phyloP scores from a whole-genome alignment of 805 yeast genomes.

The Candida xyloterini region DNA sequence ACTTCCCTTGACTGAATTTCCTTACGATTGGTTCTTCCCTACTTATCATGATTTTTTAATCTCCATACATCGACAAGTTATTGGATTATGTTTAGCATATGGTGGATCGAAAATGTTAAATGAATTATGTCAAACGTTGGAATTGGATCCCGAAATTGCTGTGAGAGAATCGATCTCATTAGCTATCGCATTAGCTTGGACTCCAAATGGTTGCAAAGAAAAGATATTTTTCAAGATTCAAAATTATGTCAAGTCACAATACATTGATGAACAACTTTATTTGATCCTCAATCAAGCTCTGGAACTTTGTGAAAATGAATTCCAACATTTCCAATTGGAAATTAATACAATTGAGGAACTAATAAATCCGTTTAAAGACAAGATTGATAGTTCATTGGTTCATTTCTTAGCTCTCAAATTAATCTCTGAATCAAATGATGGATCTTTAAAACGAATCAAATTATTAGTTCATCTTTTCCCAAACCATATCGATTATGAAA shows the following conservation, averaged over 20 bases:
- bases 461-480: neutral
- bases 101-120: conserved; percentile 18
- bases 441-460: neutral
- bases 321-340: neutral
- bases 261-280: conserved; percentile 1
- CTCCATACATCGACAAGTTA: conserved; percentile 36
- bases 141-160: conserved; percentile 5
- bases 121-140: conserved; percentile 15
- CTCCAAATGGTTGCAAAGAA: conserved; percentile 7
- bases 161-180: conserved; percentile 28
- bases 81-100: conserved; percentile 37
- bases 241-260: neutral
- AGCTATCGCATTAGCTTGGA: conserved; percentile 39
- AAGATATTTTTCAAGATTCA: neutral
- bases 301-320: neutral
- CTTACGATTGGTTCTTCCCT: conserved; percentile 37
- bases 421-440: neutral
- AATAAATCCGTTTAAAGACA: neutral
- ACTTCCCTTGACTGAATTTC: conserved; percentile 35
- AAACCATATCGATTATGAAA: neutral
- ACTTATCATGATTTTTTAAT: conserved; percentile 31
- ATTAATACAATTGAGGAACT: neutral
- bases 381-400: neutral
- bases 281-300: conserved; percentile 1
- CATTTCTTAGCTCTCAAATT: neutral